Evolutionary conservation across 805 yeast species (phyloP).

Genomic region (Isabelozyma pseudorhagii): DNA sequence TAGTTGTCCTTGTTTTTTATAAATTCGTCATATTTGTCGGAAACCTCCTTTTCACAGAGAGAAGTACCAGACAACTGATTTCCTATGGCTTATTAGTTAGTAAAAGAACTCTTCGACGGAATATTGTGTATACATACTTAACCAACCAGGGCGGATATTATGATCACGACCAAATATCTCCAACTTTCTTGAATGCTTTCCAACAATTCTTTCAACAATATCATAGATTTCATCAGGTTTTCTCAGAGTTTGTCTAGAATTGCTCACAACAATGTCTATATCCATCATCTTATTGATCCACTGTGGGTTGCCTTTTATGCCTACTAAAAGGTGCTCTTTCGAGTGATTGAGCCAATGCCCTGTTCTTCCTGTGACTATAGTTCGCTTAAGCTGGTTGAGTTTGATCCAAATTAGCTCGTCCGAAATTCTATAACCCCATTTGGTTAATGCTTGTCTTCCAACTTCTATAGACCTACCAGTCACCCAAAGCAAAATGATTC

Average conservation of each 20-base stretch:
- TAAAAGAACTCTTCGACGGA: neutral
- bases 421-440: constrained; percentile 78
- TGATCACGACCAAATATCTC: constrained; percentile 90
- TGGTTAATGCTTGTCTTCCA: constrained; percentile 70
- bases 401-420: constrained; percentile 92
- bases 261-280: constrained; percentile 72
- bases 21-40: constrained; percentile 32
- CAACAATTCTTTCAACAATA: constrained; percentile 81
- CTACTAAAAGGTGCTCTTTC: constrained; percentile 85
- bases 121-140: constrained; percentile 39
- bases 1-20: constrained; percentile 3
- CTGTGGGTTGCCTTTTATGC: constrained; percentile 72
- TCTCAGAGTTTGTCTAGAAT: constrained; percentile 83
- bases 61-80: constrained; percentile 65
- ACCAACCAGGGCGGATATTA: constrained; percentile 87
- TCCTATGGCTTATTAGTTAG: constrained; percentile 51
- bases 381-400: constrained; percentile 80
- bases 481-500: constrained; percentile 85
- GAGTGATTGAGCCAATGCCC: constrained; percentile 98
- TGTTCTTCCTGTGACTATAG: constrained; percentile 92
- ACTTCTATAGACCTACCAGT: constrained; percentile 91
- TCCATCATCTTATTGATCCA: constrained; percentile 72
- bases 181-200: constrained; percentile 69
- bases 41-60: constrained; percentile 58
- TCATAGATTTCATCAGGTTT: constrained; percentile 91